Conservation (phyloP, 2,329 filamentous ascomycete genomes). For the Penicillium brasilianum region DNA sequence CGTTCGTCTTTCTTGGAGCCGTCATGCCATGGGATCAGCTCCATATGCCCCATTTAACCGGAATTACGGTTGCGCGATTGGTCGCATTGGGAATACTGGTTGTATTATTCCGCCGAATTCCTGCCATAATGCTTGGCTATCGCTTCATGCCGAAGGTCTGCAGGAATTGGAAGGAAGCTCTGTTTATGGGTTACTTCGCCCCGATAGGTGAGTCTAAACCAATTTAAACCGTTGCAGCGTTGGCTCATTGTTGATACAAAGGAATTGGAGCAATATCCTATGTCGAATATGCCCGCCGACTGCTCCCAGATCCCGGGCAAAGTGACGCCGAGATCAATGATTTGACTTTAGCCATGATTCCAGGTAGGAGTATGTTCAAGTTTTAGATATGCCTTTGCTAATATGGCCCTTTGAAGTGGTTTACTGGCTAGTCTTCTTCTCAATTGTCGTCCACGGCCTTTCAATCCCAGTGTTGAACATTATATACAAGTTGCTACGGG, state of each 20-base stretch:
- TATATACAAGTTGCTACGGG: constrained; percentile 38
- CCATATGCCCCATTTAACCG: constrained; percentile 57
- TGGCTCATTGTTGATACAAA: constrained; percentile 18
- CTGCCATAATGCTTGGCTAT: constrained; percentile 60
- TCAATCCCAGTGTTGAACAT: constrained; percentile 44
- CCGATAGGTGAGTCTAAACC: constrained; percentile 43
- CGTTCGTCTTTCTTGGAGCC: constrained; percentile 64
- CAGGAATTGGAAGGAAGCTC: constrained; percentile 61
- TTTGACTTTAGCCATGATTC: constrained; percentile 47
- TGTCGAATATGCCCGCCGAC: constrained; percentile 51
- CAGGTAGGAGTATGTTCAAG: constrained; percentile 32
- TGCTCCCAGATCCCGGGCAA: constrained; percentile 49
- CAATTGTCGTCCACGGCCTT: constrained; percentile 46
- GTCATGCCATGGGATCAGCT: constrained; percentile 63
- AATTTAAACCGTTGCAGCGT: background rate
- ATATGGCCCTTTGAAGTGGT: constrained; percentile 42
- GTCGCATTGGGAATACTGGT: constrained; percentile 59
- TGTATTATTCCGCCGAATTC: constrained; percentile 62
- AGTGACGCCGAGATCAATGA: constrained; percentile 49
- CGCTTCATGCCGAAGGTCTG: constrained; percentile 60
- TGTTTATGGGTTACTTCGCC: constrained; percentile 65
- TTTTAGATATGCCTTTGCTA: background rate
- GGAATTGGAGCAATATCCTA: constrained; percentile 54
- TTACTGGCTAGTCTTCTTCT: constrained; percentile 53
- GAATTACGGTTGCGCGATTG: constrained; percentile 58